Percentiles rank a stretch among this genome's conserved stretches.
phyloP scores from a whole-genome alignment of 2,329 filamentous ascomycete species.

The Gyromitra esculenta region DNA sequence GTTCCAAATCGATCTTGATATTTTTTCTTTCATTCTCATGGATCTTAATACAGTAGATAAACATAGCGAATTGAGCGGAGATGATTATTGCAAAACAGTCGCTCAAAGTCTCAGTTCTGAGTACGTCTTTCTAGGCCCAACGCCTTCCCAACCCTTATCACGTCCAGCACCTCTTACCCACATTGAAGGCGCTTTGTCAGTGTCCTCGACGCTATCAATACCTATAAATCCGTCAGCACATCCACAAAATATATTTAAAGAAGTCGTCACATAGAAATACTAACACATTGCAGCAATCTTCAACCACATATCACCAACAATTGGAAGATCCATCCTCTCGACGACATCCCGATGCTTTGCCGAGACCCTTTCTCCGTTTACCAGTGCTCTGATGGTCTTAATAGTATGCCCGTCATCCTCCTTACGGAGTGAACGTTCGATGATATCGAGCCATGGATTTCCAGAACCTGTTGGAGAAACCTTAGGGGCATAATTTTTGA shows the following conservation, averaged over 20 bases:
- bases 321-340: conserved; percentile 64
- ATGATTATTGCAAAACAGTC: not conserved
- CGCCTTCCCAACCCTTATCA: conserved; percentile 71
- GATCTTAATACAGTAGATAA: not conserved
- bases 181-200: conserved; percentile 64
- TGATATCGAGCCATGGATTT: conserved; percentile 62
- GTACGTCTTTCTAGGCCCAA: conserved; percentile 54
- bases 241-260: not conserved
- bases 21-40: not conserved
- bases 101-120: not conserved
- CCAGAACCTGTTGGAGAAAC: conserved; percentile 57
- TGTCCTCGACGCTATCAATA: conserved; percentile 69
- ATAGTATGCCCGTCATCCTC: conserved; percentile 82
- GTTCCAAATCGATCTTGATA: not conserved
- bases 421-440: conserved; percentile 63
- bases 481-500: conserved; percentile 70
- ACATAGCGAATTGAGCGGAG: conserved; percentile 17
- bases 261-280: conserved; percentile 13
- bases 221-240: conserved; percentile 58
- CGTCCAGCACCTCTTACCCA: conserved; percentile 74
- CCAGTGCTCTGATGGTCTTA: conserved; percentile 77
- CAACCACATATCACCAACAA: conserved; percentile 70
- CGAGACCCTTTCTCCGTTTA: conserved; percentile 69
- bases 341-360: conserved; percentile 61
- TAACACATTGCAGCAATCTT: conserved; percentile 67